phyloP scores from a whole-genome alignment of 2,329 filamentous ascomycete genomes.

The Exophiala sp. region DNA sequence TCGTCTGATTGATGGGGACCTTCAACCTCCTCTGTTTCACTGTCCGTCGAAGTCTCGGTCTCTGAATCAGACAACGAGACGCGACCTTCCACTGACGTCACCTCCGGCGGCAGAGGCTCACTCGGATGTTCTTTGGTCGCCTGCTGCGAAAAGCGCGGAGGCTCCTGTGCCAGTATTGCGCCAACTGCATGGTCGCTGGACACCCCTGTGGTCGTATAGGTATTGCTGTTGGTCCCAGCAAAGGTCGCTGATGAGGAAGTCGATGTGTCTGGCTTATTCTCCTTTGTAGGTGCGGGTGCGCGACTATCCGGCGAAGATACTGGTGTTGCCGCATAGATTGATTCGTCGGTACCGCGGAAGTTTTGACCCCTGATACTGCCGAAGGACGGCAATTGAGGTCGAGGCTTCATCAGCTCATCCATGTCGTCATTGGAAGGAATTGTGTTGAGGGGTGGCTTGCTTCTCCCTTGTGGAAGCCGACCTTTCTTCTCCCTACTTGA shows the following conservation, averaged over 20 bases:
- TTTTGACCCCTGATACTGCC: conserved; percentile 54
- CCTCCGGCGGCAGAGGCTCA: conserved; percentile 64
- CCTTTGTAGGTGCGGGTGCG: conserved; percentile 1
- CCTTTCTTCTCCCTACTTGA: conserved; percentile 32
- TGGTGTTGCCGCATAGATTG: conserved; percentile 2
- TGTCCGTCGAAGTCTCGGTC: conserved; percentile 17
- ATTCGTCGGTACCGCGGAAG: conserved; percentile 16
- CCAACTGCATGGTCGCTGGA: conserved; percentile 52
- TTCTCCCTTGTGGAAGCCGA: conserved; percentile 37
- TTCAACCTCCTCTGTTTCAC: too few species aligned
- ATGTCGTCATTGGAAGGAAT: conserved; percentile 44
- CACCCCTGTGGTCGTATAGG: conserved; percentile 30
- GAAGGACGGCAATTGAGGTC: conserved; percentile 56
- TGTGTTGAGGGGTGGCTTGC: conserved; percentile 31
- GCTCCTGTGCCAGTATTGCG: conserved; percentile 44
- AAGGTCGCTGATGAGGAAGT: conserved; percentile 16
- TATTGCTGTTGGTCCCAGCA: conserved; percentile 34
- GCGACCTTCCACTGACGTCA: conserved; percentile 62
- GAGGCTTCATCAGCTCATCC: conserved; percentile 53
- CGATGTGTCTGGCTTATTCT: conserved; percentile 2
- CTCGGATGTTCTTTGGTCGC: conserved; percentile 33
- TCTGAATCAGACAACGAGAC: conserved; percentile 59
- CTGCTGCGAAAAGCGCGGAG: conserved; percentile 29
- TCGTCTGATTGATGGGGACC: too few species aligned
- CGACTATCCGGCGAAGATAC: conserved; percentile 30